Conservation (phyloP, 192 early-diverging fungal genomes). For the Umbelopsis isabellina region DNA sequence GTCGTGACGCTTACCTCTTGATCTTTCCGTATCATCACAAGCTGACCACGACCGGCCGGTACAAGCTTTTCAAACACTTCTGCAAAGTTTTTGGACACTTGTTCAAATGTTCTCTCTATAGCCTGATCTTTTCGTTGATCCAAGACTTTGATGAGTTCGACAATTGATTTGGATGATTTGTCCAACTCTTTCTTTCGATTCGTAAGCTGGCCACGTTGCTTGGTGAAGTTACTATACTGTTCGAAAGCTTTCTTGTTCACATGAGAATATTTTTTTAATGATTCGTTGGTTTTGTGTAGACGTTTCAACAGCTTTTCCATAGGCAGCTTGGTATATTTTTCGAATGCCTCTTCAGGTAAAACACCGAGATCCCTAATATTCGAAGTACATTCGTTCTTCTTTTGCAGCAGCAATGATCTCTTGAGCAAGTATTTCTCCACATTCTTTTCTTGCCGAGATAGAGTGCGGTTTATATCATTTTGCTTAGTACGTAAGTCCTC, state of each 20-base stretch:
- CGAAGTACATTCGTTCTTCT: slow-evolving; percentile 84
- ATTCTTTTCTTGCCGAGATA: slow-evolving; percentile 61
- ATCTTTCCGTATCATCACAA: slow-evolving; percentile 79
- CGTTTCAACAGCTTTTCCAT: slow-evolving; percentile 61
- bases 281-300: slow-evolving; percentile 82
- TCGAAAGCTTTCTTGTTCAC: slow-evolving; percentile 99
- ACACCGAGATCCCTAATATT: slow-evolving; percentile 96
- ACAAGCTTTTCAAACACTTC: slow-evolving; percentile 91
- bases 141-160: slow-evolving; percentile 83
- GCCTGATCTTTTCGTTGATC: slow-evolving; percentile 98
- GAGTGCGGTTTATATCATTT: slow-evolving; percentile 44
- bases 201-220: slow-evolving; percentile 82
- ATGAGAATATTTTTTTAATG: slow-evolving; percentile 86
- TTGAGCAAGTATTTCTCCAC: slow-evolving; percentile 78
- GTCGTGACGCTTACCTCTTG: slow-evolving; percentile 46
- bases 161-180: slow-evolving; percentile 78
- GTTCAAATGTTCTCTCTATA: slow-evolving; percentile 94
- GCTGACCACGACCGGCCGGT: slow-evolving; percentile 78
- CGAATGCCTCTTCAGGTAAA: slow-evolving; percentile 90
- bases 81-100: slow-evolving; percentile 86
- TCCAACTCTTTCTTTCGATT: slow-evolving; percentile 89
- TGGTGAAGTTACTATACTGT: slow-evolving; percentile 93
- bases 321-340: slow-evolving; percentile 57
- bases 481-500: slow-evolving; percentile 44
- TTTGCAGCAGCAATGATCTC: slow-evolving; percentile 70